These are phyloP conservation scores for Cynara cardunculus DNA, from an alignment of 129 eudicot genomes.

Conservation along the genomic window DNA sequence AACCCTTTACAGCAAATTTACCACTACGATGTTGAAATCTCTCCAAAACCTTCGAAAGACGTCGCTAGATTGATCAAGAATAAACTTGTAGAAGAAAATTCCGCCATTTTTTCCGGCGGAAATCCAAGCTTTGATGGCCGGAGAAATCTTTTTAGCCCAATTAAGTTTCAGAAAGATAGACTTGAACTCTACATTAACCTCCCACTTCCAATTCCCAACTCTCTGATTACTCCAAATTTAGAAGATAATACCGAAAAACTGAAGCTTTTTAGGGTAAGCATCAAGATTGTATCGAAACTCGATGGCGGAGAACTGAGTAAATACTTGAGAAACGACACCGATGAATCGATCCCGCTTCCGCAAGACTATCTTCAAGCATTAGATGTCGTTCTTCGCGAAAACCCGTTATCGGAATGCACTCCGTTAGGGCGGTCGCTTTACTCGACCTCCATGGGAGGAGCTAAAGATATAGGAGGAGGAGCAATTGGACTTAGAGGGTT, in stretches of 20 bases:
- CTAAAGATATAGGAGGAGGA: conserved; percentile 81
- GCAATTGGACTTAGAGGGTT: conserved; percentile 82
- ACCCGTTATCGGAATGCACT: conserved; percentile 56
- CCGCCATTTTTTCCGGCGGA: conserved; percentile 51
- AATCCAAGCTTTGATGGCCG: conserved; percentile 86
- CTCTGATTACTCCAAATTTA: not conserved
- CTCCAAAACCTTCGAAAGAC: conserved; percentile 80
- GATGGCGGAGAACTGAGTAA: conserved; percentile 51
- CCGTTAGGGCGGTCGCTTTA: conserved; percentile 67
- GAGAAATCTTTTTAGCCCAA: conserved; percentile 70
- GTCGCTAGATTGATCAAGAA: conserved; percentile 62
- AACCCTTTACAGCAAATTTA: conserved; percentile 51
- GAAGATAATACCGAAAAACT: conserved; percentile 27
- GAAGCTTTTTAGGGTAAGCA: conserved; percentile 56
- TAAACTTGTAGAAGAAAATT: conserved; percentile 48
- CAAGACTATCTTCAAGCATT: conserved; percentile 92
- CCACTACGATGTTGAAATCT: conserved; percentile 84
- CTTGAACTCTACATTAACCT: conserved; percentile 62
- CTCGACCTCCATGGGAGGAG: conserved; percentile 69
- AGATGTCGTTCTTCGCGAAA: conserved; percentile 81
- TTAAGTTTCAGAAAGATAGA: conserved; percentile 53
- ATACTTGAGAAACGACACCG: conserved; percentile 45
- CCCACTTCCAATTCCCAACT: conserved; percentile 41
- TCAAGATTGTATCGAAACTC: conserved; percentile 75
- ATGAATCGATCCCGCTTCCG: conserved; percentile 61